These are phyloP conservation scores for Meyerozyma athensensis DNA, from an alignment of 1,139 yeast genomes.

Conservation along the genomic window DNA sequence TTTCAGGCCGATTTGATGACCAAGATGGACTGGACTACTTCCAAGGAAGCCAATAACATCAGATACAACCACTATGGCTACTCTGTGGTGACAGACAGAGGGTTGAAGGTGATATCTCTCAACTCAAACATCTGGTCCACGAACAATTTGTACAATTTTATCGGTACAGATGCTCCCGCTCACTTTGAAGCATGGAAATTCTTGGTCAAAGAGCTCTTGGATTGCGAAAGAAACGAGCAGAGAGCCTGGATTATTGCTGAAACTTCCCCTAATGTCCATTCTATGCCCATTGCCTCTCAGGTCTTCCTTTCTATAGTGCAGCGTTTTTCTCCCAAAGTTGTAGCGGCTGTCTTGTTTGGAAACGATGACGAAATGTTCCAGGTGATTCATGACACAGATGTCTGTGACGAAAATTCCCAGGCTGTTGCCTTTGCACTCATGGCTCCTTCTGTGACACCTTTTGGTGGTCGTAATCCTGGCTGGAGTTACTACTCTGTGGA, in stretches of 20 bases:
- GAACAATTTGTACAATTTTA: conserved; percentile 22
- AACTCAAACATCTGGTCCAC: conserved; percentile 29
- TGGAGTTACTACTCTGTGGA: conserved; percentile 33
- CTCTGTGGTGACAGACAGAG: conserved; percentile 20
- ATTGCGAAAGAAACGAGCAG: conserved; percentile 23
- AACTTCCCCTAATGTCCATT: conserved; percentile 18
- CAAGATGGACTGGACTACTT: conserved; percentile 37
- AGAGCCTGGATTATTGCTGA: conserved; percentile 33
- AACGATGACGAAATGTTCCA: conserved; percentile 23
- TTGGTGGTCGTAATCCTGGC: conserved; percentile 25
- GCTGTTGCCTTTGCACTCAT: conserved; percentile 26
- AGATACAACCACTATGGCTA: conserved; percentile 25
- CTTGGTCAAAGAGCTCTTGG: conserved; percentile 24
- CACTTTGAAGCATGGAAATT: conserved; percentile 27
- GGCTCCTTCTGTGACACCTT: conserved; percentile 29
- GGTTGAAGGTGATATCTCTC: conserved; percentile 26
- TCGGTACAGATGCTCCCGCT: conserved; percentile 19
- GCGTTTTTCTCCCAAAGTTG: conserved; percentile 29
- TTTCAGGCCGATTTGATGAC: conserved; percentile 25
- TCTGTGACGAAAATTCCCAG: conserved; percentile 4
- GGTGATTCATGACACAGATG: conserved; percentile 20
- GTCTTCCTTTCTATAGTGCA: conserved; percentile 24
- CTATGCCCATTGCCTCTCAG: conserved; percentile 24
- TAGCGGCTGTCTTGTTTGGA: conserved; percentile 31
- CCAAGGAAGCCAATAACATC: conserved; percentile 25